Evolutionary conservation across 1,139 yeast species (phyloP).

Genomic region (Nakaseomyces kungkrabaensis): DNA sequence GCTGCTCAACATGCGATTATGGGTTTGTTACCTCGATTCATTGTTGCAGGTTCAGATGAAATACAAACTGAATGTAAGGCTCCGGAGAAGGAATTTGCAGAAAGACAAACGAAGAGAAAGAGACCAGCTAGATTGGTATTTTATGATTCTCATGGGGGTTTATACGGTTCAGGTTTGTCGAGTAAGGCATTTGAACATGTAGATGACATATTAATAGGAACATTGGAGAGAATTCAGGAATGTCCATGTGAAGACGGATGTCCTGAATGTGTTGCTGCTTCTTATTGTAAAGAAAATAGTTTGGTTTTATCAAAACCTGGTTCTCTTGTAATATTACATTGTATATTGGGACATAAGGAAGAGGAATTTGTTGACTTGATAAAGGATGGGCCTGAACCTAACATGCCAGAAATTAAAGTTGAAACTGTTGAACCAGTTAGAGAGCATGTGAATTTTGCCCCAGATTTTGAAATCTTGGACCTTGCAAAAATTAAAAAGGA

Average conservation of each 20-base stretch:
- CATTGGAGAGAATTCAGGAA: conserved; percentile 46
- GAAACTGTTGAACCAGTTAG: conserved; percentile 57
- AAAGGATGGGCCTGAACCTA: conserved; percentile 75
- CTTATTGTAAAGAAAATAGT: conserved; percentile 71
- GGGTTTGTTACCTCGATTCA: conserved; percentile 61
- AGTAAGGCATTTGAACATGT: conserved; percentile 71
- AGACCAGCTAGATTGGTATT: conserved; percentile 83
- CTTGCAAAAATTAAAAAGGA: conserved; percentile 20
- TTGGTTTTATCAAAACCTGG: conserved; percentile 83
- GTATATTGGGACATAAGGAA: conserved; percentile 38
- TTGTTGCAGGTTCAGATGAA: conserved; percentile 60
- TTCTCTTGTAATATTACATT: conserved; percentile 58
- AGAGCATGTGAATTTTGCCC: conserved; percentile 45
- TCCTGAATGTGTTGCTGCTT: conserved; percentile 67
- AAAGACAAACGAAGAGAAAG: conserved; percentile 52
- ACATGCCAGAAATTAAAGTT: conserved; percentile 55
- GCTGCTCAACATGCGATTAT: conserved; percentile 89
- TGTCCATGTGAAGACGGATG: conserved; percentile 87
- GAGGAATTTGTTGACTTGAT: conserved; percentile 39
- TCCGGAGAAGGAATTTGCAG: conserved; percentile 87
- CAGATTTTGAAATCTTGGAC: conserved; percentile 49
- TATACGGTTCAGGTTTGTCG: conserved; percentile 67
- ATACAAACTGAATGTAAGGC: conserved; percentile 91
- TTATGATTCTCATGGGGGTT: conserved; percentile 75
- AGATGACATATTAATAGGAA: conserved; percentile 50